Conservation (phyloP, 2,329 filamentous ascomycete species). For the Fusarium sp. region DNA sequence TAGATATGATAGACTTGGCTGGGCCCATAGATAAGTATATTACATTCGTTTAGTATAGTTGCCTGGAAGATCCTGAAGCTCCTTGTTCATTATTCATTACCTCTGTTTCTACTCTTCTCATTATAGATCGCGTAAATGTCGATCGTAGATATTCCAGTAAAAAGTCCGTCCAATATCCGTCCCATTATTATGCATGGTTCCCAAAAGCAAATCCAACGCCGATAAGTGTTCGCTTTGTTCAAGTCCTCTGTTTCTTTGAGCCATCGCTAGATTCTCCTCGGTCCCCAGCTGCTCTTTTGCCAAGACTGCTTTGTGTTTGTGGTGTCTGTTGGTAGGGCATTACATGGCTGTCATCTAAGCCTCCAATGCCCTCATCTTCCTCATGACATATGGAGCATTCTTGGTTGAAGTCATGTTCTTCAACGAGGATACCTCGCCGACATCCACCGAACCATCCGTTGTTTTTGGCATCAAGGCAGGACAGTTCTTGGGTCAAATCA, state of each 20-base stretch:
- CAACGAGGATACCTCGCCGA: slow-evolving; percentile 53
- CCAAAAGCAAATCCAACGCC: slow-evolving; percentile 1
- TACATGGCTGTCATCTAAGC: slow-evolving; percentile 50
- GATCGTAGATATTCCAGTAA: background rate
- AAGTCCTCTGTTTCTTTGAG: slow-evolving; percentile 50
- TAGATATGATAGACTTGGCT: background rate
- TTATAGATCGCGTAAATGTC: background rate
- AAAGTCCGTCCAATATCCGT: background rate
- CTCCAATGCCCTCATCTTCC: slow-evolving; percentile 57
- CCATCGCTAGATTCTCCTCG: slow-evolving; percentile 32
- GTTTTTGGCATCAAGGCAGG: slow-evolving; percentile 63
- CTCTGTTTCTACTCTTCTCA: background rate
- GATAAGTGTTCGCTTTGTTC: slow-evolving; percentile 6
- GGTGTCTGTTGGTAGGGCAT: slow-evolving; percentile 4
- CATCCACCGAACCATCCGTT: slow-evolving; percentile 59
- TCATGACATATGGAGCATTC: slow-evolving; percentile 59
- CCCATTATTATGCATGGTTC: background rate
- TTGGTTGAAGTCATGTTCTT: slow-evolving; percentile 61
- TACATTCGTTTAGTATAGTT: slow-evolving; percentile 7
- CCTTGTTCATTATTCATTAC: background rate
- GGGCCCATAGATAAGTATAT: background rate
- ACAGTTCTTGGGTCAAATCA: slow-evolving; percentile 59
- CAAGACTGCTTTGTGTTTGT: slow-evolving; percentile 12
- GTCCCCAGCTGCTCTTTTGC: slow-evolving; percentile 38
- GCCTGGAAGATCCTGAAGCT: background rate